phyloP scores from a whole-genome alignment of 805 yeast genomes.

The Priceomyces haplophilus region DNA sequence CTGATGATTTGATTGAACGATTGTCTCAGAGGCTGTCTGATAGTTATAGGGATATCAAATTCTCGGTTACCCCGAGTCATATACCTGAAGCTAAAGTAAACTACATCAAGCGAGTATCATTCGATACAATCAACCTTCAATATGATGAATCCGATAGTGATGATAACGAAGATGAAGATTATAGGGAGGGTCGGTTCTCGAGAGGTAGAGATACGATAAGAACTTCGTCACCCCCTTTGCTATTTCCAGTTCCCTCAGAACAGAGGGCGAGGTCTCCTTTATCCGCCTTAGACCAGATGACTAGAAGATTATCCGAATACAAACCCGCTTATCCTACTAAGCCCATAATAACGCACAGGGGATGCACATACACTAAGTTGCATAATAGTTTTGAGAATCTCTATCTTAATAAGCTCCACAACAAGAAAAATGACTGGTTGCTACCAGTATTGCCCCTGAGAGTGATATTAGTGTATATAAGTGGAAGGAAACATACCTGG shows the following conservation, averaged over 20 bases:
- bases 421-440: conserved; percentile 14
- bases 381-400: conserved; percentile 49
- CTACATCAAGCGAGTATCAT: conserved; percentile 43
- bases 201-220: conserved; percentile 14
- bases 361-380: conserved; percentile 43
- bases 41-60: conserved; percentile 20
- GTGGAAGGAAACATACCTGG: conserved; percentile 80
- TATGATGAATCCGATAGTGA: conserved; percentile 23
- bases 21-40: conserved; percentile 17
- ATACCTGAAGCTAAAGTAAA: conserved; percentile 7
- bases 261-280: background rate
- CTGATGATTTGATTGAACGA: conserved; percentile 16
- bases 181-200: conserved; percentile 12
- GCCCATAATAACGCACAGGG: conserved; percentile 40
- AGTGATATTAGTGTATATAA: conserved; percentile 58
- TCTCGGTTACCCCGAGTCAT: conserved; percentile 14
- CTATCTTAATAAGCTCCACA: conserved; percentile 36
- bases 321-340: conserved; percentile 33
- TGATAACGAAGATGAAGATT: conserved; percentile 13
- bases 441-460: conserved; percentile 49
- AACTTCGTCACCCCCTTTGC: conserved; percentile 11
- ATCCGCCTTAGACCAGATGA: conserved; percentile 1
- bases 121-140: conserved; percentile 49
- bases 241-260: conserved; percentile 7
- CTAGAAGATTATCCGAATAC: background rate